These are phyloP conservation scores for Decorospora gaudefroyi DNA, from an alignment of 2,329 filamentous ascomycete genomes.

Conservation along the genomic window DNA sequence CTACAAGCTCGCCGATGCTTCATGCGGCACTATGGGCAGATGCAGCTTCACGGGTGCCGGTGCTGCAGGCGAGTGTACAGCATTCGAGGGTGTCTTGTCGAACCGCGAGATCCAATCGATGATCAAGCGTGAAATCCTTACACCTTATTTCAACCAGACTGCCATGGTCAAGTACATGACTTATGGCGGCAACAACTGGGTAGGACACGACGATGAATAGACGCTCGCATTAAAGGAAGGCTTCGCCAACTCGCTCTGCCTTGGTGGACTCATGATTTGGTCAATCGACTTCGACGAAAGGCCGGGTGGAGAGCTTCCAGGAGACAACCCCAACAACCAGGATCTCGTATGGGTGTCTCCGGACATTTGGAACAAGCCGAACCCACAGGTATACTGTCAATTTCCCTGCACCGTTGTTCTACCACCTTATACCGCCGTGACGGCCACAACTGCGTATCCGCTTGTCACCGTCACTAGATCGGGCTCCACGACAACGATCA, in stretches of 20 bases:
- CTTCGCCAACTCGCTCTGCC: constrained; percentile 40
- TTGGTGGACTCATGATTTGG: constrained; percentile 29
- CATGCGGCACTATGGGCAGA: constrained; percentile 13
- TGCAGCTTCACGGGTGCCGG: constrained; percentile 10
- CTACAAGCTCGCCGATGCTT: constrained; percentile 27
- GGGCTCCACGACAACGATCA: constrained; percentile 2
- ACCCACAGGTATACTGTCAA: constrained; percentile 10
- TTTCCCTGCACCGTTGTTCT: constrained; percentile 12
- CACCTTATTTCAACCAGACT: constrained; percentile 24
- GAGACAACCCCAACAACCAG: background rate
- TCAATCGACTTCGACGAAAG: constrained; percentile 9
- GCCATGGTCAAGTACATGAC: constrained; percentile 39
- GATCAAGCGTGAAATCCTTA: constrained; percentile 19
- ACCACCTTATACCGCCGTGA: constrained; percentile 2
- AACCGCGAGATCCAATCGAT: constrained; percentile 43
- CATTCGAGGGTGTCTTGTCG: constrained; percentile 36
- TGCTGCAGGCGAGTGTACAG: constrained; percentile 24
- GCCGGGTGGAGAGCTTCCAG: background rate
- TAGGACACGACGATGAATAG: constrained; percentile 46
- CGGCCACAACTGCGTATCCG: constrained; percentile 7
- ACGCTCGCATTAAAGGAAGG: constrained; percentile 53
- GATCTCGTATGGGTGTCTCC: constrained; percentile 9
- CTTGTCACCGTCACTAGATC: constrained; percentile 8
- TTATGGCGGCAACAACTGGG: constrained; percentile 42
- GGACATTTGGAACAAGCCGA: constrained; percentile 5